A percentile compares a stretch with the other conserved stretches of the same genome.
These are phyloP conservation scores for Auricularia heimuer DNA, from an alignment of 768 basidiomycete genomes.

Conservation along the genomic window DNA sequence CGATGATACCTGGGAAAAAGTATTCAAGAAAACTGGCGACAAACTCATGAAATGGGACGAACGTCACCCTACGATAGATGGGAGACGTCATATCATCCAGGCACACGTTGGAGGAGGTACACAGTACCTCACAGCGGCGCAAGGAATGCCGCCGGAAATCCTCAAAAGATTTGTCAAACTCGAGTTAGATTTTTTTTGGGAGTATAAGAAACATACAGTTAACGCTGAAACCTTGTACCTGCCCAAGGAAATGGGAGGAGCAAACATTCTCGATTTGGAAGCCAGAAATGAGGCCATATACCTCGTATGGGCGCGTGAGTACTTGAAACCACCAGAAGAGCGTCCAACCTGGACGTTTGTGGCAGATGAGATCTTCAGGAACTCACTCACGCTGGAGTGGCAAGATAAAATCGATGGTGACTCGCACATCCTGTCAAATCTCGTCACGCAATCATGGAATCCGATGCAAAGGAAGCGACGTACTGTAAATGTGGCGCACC, in stretches of 20 bases:
- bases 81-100: not conserved
- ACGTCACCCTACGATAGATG: not conserved
- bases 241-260: not conserved
- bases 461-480: too few relatives aligned
- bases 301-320: not conserved
- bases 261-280: not conserved
- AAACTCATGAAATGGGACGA: too few relatives aligned
- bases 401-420: too few relatives aligned
- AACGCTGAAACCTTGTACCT: not conserved
- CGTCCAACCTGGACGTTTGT: not conserved
- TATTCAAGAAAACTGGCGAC: too few relatives aligned
- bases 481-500: too few relatives aligned
- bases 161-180: not conserved
- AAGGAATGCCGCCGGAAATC: not conserved
- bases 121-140: not conserved
- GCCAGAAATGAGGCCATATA: not conserved
- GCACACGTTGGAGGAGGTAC: not conserved
- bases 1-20: slow-evolving; percentile 3
- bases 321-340: not conserved
- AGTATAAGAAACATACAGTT: not conserved
- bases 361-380: not conserved
- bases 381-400: too few relatives aligned
- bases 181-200: not conserved
- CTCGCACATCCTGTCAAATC: too few relatives aligned
- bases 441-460: too few relatives aligned